These are phyloP conservation scores for Starmerella khaoyaiensis DNA, from an alignment of 805 yeast species.

Conservation along the genomic window DNA sequence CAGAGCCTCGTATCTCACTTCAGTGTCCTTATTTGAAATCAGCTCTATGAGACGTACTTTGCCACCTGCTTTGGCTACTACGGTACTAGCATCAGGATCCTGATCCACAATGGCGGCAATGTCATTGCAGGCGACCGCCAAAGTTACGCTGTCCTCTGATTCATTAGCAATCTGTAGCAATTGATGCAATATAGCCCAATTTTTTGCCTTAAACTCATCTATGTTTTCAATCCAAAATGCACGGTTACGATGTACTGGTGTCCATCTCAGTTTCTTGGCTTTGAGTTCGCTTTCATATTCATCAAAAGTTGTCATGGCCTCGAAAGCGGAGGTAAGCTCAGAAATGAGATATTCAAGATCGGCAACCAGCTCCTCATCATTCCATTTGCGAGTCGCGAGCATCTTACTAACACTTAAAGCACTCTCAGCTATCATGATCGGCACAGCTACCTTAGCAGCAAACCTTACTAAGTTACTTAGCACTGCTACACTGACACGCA, in stretches of 20 bases:
- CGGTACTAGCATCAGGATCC: constrained; percentile 46
- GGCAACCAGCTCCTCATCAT: constrained; percentile 75
- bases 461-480: constrained; percentile 32
- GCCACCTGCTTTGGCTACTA: constrained; percentile 43
- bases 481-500: constrained; percentile 68
- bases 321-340: constrained; percentile 57
- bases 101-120: constrained; percentile 47
- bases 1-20: constrained; percentile 87
- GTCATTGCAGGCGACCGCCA: constrained; percentile 58
- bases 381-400: constrained; percentile 78
- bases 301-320: constrained; percentile 78
- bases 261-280: constrained; percentile 66
- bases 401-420: constrained; percentile 57
- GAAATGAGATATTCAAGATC: constrained; percentile 52
- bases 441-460: constrained; percentile 37
- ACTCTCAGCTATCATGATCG: constrained; percentile 57
- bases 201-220: constrained; percentile 57
- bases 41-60: constrained; percentile 76
- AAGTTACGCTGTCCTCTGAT: constrained; percentile 27
- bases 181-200: constrained; percentile 58
- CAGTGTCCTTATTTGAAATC: constrained; percentile 66
- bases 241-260: constrained; percentile 81
- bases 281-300: constrained; percentile 78
- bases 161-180: constrained; percentile 34
- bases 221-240: constrained; percentile 86